Conservation (phyloP, 176 grass and related monocot species). For the sorghum (Sorghum bicolor) region DNA sequence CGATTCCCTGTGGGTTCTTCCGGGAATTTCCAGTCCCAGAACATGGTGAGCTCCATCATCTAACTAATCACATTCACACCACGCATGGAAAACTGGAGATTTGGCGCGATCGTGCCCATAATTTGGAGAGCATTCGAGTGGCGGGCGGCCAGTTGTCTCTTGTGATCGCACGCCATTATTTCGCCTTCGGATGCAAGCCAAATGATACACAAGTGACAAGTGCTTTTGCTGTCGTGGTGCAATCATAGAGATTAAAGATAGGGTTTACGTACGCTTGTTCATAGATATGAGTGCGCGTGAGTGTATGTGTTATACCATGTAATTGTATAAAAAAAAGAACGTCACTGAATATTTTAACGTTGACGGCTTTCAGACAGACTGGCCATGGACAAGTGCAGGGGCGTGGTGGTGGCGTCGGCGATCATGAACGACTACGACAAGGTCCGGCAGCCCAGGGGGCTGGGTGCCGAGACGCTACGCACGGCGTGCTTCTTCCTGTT, state of each 20-base stretch:
- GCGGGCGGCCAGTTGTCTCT: not conserved
- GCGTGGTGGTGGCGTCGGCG: slow-evolving; percentile 74
- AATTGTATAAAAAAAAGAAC: no score
- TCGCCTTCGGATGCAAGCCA: slow-evolving; percentile 23
- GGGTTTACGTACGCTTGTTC: no score
- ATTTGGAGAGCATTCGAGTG: not conserved
- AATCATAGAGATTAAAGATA: slow-evolving; percentile 36
- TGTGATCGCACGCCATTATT: not conserved
- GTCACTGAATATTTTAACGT: not conserved
- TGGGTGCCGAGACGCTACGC: slow-evolving; percentile 49
- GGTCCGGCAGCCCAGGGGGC: slow-evolving; percentile 75
- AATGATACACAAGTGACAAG: not conserved
- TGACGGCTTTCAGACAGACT: slow-evolving; percentile 48
- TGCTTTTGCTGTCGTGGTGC: not conserved
- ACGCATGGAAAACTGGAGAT: no score
- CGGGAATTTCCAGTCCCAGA: slow-evolving; percentile 49
- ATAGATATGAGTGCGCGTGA: no score
- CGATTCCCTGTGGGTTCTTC: slow-evolving; percentile 83
- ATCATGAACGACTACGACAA: slow-evolving; percentile 86
- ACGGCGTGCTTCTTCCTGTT: slow-evolving; percentile 88
- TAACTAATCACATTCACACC: not conserved
- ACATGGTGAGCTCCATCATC: slow-evolving; percentile 36
- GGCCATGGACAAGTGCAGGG: slow-evolving; percentile 67
- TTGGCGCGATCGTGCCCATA: no score
- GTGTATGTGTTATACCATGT: no score